phyloP scores from a whole-genome alignment of 1,139 yeast species.

The Pichia sp. region DNA sequence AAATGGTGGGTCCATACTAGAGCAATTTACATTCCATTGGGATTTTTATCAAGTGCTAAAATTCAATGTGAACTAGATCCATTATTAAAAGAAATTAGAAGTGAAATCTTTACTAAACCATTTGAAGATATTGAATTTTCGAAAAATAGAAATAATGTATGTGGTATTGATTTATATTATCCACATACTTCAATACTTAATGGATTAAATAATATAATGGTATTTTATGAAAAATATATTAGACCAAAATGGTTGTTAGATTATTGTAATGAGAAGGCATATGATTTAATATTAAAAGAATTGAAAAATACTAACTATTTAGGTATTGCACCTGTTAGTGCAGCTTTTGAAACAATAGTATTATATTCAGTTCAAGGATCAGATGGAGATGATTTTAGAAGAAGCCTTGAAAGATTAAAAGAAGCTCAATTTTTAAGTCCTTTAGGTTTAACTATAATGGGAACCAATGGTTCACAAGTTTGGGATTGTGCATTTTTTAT shows the following conservation, averaged over 20 bases:
- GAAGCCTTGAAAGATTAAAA: constrained; percentile 54
- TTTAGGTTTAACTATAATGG: constrained; percentile 89
- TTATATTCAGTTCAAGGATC: constrained; percentile 62
- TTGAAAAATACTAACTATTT: constrained; percentile 70
- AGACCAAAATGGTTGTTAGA: constrained; percentile 72
- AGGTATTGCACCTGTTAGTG: constrained; percentile 92
- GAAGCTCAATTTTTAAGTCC: constrained; percentile 83
- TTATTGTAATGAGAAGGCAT: constrained; percentile 46
- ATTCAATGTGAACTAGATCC: constrained; percentile 58
- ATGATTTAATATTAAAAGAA: constrained; percentile 68
- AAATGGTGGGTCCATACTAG: constrained; percentile 99
- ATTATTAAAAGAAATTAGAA: constrained; percentile 54
- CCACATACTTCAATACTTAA: constrained; percentile 77
- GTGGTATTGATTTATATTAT: constrained; percentile 88
- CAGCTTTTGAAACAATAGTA: constrained; percentile 76
- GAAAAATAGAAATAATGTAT: constrained; percentile 71
- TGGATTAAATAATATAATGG: constrained; percentile 53
- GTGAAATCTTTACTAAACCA: constrained; percentile 68
- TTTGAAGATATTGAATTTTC: constrained; percentile 65
- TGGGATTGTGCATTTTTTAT: constrained; percentile 95
- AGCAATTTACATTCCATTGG: constrained; percentile 83
- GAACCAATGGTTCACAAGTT: constrained; percentile 95
- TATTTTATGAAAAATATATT: constrained; percentile 56
- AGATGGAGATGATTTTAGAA: constrained; percentile 54
- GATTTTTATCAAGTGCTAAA: constrained; percentile 63